Evolutionary conservation across 345 rosid species (phyloP).

Genomic region (Tarenaya hassleriana): DNA sequence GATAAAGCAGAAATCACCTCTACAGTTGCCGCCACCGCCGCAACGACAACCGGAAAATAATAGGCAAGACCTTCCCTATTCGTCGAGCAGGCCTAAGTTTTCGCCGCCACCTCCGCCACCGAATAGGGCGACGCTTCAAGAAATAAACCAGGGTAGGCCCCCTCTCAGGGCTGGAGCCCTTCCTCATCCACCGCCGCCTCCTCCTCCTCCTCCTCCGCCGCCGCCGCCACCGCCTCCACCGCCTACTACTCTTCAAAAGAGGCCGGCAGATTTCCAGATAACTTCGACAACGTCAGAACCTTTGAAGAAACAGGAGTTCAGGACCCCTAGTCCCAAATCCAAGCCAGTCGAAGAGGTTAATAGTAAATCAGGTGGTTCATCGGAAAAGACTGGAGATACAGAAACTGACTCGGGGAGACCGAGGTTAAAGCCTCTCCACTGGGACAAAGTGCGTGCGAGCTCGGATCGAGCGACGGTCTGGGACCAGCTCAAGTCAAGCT

Average conservation of each 20-base stretch:
- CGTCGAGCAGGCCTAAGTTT: conserved; percentile 56
- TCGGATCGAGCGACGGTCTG: conserved; percentile 97
- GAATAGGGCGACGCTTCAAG: conserved; percentile 68
- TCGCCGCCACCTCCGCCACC: conserved; percentile 85
- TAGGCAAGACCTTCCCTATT: conserved; percentile 24
- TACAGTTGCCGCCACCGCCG: conserved; percentile 19
- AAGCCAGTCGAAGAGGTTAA: conserved; percentile 35
- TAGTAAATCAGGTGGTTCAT: conserved; percentile 25
- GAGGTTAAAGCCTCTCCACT: conserved; percentile 83
- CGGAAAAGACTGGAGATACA: conserved; percentile 54
- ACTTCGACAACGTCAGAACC: conserved; percentile 27
- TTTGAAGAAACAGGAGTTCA: conserved; percentile 29
- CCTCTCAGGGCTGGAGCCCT: conserved; percentile 30
- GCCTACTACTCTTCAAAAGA: conserved; percentile 31
- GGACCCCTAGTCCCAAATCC: conserved; percentile 42
- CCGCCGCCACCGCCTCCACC: conserved; percentile 50
- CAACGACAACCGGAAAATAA: conserved; percentile 16
- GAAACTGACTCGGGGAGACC: conserved; percentile 68
- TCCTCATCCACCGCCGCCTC: conserved; percentile 45
- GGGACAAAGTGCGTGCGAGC: conserved; percentile 98
- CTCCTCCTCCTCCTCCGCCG: conserved; percentile 48
- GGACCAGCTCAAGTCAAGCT: conserved; percentile 95
- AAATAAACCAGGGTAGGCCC: conserved; percentile 38
- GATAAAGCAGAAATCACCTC: conserved; percentile 39
- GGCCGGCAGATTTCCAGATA: conserved; percentile 24